Conservation (phyloP, 1,284 basidiomycete species). For the Austroboletus novae-zelandiae region DNA sequence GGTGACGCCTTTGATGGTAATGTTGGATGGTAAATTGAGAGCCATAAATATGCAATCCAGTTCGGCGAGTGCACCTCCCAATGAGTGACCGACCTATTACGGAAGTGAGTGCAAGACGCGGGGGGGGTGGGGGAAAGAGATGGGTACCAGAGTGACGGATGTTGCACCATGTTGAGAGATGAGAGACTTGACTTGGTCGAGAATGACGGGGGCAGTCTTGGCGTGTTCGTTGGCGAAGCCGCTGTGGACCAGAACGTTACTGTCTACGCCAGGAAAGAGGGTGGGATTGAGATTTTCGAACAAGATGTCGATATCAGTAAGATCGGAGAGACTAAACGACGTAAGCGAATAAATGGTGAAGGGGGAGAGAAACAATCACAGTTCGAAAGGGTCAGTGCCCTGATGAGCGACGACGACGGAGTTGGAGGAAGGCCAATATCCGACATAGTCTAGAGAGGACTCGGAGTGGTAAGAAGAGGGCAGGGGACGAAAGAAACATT, state of each 20-base stretch:
- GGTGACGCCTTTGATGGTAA: constrained; percentile 44
- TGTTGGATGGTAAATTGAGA: constrained; percentile 43
- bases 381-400: constrained; percentile 31
- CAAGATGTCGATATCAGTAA: constrained; percentile 33
- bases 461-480: not conserved
- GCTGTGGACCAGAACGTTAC: constrained; percentile 31
- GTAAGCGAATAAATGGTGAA: not conserved
- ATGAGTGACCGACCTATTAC: constrained; percentile 49
- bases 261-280: constrained; percentile 36
- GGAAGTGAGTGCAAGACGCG: not conserved
- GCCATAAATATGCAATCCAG: constrained; percentile 51
- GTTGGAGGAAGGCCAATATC: constrained; percentile 29
- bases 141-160: constrained; percentile 37
- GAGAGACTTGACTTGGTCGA: constrained; percentile 38
- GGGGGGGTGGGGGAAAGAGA: not conserved
- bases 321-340: constrained; percentile 23
- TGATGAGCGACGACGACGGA: constrained; percentile 36
- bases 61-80: constrained; percentile 57
- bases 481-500: constrained; percentile 3
- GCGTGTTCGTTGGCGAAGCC: constrained; percentile 37
- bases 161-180: constrained; percentile 34
- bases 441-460: constrained; percentile 32
- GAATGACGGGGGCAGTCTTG: constrained; percentile 37
- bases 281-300: constrained; percentile 26
- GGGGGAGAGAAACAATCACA: constrained; percentile 17